Conservation (phyloP, 192 early-diverging fungal genomes). For the Coemansia sp. region DNA sequence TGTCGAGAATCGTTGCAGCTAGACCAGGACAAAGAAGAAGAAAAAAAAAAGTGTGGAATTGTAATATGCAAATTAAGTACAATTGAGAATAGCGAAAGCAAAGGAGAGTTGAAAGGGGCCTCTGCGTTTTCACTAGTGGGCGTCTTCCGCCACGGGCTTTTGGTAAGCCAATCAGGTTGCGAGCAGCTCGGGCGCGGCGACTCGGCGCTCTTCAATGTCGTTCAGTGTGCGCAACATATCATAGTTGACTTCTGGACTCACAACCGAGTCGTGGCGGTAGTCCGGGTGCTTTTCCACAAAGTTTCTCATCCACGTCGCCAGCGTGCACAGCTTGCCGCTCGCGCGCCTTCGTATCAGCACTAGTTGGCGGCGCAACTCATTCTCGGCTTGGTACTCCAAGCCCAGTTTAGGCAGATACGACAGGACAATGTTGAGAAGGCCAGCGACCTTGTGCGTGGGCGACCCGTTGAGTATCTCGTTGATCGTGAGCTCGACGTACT, state of each 20-base stretch:
- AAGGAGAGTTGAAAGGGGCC: background rate
- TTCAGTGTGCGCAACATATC: constrained; percentile 69
- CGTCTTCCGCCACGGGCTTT: background rate
- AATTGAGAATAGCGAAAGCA: background rate
- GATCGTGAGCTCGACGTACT: constrained; percentile 79
- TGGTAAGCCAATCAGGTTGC: constrained; percentile 11
- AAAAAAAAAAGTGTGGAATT: background rate
- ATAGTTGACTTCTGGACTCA: constrained; percentile 79
- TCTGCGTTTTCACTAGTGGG: background rate
- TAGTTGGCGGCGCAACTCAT: constrained; percentile 75
- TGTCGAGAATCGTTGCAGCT: background rate
- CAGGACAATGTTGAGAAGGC: constrained; percentile 79
- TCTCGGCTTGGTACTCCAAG: constrained; percentile 72
- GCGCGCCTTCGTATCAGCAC: constrained; percentile 78
- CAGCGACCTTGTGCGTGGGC: constrained; percentile 64
- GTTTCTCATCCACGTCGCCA: constrained; percentile 88
- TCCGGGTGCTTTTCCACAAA: constrained; percentile 85
- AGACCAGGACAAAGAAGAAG: background rate
- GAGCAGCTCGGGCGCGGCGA: constrained; percentile 42
- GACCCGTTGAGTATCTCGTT: constrained; percentile 94
- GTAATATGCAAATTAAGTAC: background rate
- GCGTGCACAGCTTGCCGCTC: constrained; percentile 81
- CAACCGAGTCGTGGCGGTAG: constrained; percentile 88
- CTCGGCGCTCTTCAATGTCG: constrained; percentile 51
- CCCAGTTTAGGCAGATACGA: constrained; percentile 76